Percentiles rank a stretch among this genome's conserved stretches.
These are phyloP conservation scores for Entonaema liquescens DNA, from an alignment of 495 filamentous ascomycete species.

Conservation along the genomic window DNA sequence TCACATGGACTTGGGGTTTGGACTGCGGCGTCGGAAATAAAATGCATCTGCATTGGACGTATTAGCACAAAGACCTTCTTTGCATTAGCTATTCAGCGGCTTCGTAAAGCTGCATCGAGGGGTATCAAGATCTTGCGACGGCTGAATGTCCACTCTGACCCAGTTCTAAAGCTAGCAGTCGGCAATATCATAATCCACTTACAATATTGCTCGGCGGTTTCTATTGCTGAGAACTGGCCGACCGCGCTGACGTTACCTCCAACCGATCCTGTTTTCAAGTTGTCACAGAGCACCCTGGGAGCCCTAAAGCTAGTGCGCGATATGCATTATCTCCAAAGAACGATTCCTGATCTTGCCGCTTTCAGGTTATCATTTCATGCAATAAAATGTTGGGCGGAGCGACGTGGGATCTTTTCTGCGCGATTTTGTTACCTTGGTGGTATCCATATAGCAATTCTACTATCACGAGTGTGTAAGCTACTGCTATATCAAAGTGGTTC, in stretches of 20 bases:
- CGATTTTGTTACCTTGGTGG: conserved; percentile 66
- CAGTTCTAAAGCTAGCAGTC: conserved; percentile 64
- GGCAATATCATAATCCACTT: conserved; percentile 61
- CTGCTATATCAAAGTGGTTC: conserved; percentile 39
- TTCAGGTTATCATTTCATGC: conserved; percentile 63
- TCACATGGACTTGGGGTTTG: conserved; percentile 68
- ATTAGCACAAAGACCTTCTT: conserved; percentile 65
- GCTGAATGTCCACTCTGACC: conserved; percentile 60
- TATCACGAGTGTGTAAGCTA: conserved; percentile 62
- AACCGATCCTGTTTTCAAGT: conserved; percentile 56
- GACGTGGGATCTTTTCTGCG: conserved; percentile 64
- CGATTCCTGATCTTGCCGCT: conserved; percentile 58
- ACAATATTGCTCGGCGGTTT: conserved; percentile 65
- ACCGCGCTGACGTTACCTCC: conserved; percentile 45
- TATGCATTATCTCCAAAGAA: conserved; percentile 59
- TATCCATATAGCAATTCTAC: conserved; percentile 65
- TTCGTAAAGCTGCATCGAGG: conserved; percentile 53
- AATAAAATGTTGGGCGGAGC: conserved; percentile 63
- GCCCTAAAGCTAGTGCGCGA: conserved; percentile 67
- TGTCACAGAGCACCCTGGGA: conserved; percentile 57
- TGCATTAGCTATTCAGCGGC: conserved; percentile 57
- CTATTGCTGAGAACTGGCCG: conserved; percentile 56
- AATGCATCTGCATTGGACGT: conserved; percentile 66
- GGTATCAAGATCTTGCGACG: conserved; percentile 60
- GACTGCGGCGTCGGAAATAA: conserved; percentile 63